These are phyloP conservation scores for Fulvia fulva DNA, from an alignment of 2,329 filamentous ascomycete species.

Conservation along the genomic window DNA sequence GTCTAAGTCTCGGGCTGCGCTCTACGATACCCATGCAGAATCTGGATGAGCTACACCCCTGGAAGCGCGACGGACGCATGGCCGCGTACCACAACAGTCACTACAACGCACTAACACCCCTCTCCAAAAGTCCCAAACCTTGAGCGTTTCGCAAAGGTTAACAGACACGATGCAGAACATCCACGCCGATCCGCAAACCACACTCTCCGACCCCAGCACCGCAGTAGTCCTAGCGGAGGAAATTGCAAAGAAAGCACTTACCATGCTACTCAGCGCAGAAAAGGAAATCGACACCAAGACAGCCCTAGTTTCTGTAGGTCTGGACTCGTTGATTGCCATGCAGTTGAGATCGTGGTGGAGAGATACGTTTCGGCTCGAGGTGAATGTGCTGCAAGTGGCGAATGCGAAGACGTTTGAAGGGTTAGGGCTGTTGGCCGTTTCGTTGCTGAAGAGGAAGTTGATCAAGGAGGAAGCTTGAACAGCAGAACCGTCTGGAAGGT, in stretches of 20 bases:
- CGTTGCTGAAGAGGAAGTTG: not conserved
- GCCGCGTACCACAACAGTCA: not conserved
- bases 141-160: not conserved
- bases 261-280: not conserved
- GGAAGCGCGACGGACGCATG: not conserved
- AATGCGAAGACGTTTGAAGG: not conserved
- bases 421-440: not conserved
- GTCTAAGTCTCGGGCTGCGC: not conserved
- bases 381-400: slow-evolving; percentile 1
- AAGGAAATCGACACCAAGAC: not conserved
- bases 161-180: not conserved
- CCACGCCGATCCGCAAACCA: not conserved
- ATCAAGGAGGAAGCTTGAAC: not conserved
- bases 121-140: not conserved
- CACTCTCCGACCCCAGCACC: not conserved
- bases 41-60: not conserved
- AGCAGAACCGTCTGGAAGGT: too few species aligned
- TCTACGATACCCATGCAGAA: not conserved
- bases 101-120: not conserved
- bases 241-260: slow-evolving; percentile 2
- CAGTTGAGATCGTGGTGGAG: slow-evolving; percentile 1
- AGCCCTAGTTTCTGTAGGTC: not conserved
- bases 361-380: not conserved
- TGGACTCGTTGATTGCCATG: slow-evolving; percentile 1
- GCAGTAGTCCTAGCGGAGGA: not conserved